These are phyloP conservation scores for Asterophora lycoperdoides DNA, from an alignment of 768 basidiomycete species.

Conservation along the genomic window DNA sequence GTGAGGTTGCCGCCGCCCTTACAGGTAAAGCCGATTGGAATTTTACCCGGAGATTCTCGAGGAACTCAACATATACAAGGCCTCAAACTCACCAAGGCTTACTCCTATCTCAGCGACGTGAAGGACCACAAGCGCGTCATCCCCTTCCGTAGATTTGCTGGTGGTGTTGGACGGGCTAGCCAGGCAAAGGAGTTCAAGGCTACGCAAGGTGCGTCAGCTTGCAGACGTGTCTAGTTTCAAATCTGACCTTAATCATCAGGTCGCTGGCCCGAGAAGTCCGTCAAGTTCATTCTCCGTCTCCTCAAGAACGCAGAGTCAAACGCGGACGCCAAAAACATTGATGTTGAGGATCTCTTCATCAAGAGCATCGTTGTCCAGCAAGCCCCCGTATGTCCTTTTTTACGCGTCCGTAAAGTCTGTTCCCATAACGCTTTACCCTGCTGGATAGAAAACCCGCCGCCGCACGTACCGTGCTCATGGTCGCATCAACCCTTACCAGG, in stretches of 20 bases:
- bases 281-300: slow-evolving; percentile 90
- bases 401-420: background rate
- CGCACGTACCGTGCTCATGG: slow-evolving; percentile 98
- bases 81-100: slow-evolving; percentile 91
- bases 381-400: slow-evolving; percentile 74
- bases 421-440: slow-evolving; percentile 5
- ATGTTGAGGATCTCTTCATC: slow-evolving; percentile 88
- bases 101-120: slow-evolving; percentile 90
- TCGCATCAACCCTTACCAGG: slow-evolving; percentile 99
- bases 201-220: slow-evolving; percentile 74
- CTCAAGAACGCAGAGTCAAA: slow-evolving; percentile 99
- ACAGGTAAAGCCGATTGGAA: slow-evolving; percentile 53
- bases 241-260: slow-evolving; percentile 42
- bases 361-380: slow-evolving; percentile 98
- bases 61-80: slow-evolving; percentile 42
- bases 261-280: slow-evolving; percentile 99
- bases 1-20: slow-evolving; percentile 94
- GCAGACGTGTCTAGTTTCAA: background rate
- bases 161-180: slow-evolving; percentile 90
- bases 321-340: slow-evolving; percentile 95
- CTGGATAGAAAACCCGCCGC: slow-evolving; percentile 86
- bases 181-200: slow-evolving; percentile 97
- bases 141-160: slow-evolving; percentile 93
- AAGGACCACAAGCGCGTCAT: slow-evolving; percentile 95
- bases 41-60: background rate